phyloP scores from a whole-genome alignment of 1,139 yeast genomes.

The Nakaseomyces uthaithaninus region DNA sequence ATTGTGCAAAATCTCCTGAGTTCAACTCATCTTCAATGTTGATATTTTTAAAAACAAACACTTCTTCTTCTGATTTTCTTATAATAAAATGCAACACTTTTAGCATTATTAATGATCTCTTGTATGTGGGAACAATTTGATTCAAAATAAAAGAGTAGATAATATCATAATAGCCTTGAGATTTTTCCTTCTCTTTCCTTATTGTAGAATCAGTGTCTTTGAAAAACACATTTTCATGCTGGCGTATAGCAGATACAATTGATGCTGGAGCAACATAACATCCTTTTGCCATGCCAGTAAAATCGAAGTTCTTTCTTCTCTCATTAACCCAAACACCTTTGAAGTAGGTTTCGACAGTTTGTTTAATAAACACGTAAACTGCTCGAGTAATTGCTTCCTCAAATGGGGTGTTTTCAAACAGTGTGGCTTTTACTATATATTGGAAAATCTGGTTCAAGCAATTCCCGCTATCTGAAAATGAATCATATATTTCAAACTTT shows the following conservation, averaged over 20 bases:
- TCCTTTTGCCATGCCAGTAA: constrained; percentile 8
- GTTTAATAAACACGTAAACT: constrained; percentile 15
- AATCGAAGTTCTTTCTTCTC: constrained; percentile 10
- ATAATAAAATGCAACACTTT: constrained; percentile 22
- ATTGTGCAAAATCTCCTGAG: constrained; percentile 11
- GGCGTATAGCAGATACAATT: constrained; percentile 1
- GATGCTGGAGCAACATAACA: constrained; percentile 8
- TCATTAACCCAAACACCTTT: constrained; percentile 11
- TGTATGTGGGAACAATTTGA: constrained; percentile 24
- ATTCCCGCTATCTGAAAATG: constrained; percentile 12
- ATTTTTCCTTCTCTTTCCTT: neutral
- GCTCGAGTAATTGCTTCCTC: constrained; percentile 18
- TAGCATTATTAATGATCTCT: constrained; percentile 25
- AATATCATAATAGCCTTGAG: constrained; percentile 8
- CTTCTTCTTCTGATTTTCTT: constrained; percentile 15
- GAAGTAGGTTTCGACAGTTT: constrained; percentile 16
- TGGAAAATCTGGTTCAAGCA: constrained; percentile 28
- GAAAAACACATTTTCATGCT: constrained; percentile 1
- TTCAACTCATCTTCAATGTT: constrained; percentile 14
- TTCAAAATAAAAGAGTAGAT: constrained; percentile 17
- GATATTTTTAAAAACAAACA: constrained; percentile 15
- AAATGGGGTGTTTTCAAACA: constrained; percentile 19
- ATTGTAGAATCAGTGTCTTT: neutral
- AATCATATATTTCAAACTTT: constrained; percentile 16
- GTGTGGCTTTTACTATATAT: constrained; percentile 21